A percentile compares a stretch with the other conserved stretches of the same genome.
phyloP scores from a whole-genome alignment of 2,329 filamentous ascomycete genomes.

The Didymella pinodella region DNA sequence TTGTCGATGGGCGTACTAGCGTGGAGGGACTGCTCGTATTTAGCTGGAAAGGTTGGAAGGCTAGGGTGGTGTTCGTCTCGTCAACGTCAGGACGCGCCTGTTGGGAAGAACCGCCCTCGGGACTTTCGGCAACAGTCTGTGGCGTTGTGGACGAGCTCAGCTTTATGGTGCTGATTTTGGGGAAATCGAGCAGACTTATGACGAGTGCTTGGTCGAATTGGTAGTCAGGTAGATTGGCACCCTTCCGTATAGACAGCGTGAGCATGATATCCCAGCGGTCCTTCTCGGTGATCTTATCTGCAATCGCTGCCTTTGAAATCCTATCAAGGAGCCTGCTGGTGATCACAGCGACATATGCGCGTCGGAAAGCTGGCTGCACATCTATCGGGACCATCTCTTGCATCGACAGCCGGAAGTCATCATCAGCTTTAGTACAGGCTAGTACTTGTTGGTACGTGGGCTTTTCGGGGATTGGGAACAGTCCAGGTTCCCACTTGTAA shows the following conservation, averaged over 20 bases:
- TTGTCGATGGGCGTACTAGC: not conserved
- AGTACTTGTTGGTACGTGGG: constrained; percentile 39
- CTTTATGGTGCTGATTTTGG: not conserved
- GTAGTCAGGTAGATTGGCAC: constrained; percentile 28
- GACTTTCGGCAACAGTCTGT: not conserved
- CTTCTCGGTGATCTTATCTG: constrained; percentile 23
- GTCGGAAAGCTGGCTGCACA: constrained; percentile 30
- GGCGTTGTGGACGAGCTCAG: not conserved
- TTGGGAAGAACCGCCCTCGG: not conserved
- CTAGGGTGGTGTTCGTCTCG: not conserved
- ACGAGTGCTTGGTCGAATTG: constrained; percentile 41
- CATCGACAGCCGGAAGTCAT: constrained; percentile 32
- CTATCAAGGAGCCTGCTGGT: constrained; percentile 37
- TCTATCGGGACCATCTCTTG: constrained; percentile 38
- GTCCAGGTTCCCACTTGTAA: constrained; percentile 28
- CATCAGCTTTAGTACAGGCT: constrained; percentile 28
- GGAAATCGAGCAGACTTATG: constrained; percentile 31
- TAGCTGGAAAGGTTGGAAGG: constrained; percentile 27
- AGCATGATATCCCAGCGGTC: constrained; percentile 39
- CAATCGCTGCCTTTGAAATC: constrained; percentile 22
- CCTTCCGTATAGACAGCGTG: constrained; percentile 31
- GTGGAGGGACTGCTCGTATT: constrained; percentile 20
- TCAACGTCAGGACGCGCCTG: not conserved
- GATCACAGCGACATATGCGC: constrained; percentile 38
- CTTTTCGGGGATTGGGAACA: constrained; percentile 40